phyloP scores from a whole-genome alignment of 108 stramenopile genomes.

The Cyclostephanos invisitatus region DNA sequence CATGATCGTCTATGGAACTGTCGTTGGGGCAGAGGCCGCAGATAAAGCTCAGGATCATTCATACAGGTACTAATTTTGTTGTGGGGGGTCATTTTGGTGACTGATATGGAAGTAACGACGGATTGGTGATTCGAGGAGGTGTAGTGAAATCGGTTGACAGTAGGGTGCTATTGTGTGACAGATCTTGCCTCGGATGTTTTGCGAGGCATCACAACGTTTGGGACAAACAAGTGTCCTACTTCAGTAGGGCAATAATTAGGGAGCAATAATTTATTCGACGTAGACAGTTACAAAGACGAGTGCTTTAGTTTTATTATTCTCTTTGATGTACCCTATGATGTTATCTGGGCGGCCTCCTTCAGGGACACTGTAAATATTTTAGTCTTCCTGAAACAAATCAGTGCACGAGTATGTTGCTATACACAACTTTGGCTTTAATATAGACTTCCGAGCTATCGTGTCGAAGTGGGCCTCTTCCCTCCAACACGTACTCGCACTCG shows the following conservation, averaged over 20 bases:
- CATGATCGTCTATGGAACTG: conserved; percentile 47
- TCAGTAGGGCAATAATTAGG: no score
- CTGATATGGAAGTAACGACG: neutral
- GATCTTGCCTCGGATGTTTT: no score
- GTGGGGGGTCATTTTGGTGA: neutral
- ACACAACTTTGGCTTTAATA: no score
- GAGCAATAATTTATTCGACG: neutral
- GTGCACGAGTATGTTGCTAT: no score
- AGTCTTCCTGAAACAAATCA: no score
- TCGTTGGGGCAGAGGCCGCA: conserved; percentile 38
- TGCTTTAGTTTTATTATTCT: no score
- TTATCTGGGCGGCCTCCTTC: no score
- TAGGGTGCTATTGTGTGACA: neutral
- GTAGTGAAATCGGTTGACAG: neutral
- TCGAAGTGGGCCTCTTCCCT: conserved; percentile 4
- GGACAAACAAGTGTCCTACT: no score
- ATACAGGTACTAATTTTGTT: conserved; percentile 46
- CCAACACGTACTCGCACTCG: conserved; percentile 24
- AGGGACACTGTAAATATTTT: no score
- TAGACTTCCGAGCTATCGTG: neutral
- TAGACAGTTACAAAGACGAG: no score
- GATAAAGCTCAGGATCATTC: conserved; percentile 54
- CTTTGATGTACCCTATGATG: no score
- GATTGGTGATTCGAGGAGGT: neutral
- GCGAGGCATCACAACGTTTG: no score